Evolutionary conservation across 768 basidiomycete genomes (phyloP).

Genomic region (Naematelia aurantialba): DNA sequence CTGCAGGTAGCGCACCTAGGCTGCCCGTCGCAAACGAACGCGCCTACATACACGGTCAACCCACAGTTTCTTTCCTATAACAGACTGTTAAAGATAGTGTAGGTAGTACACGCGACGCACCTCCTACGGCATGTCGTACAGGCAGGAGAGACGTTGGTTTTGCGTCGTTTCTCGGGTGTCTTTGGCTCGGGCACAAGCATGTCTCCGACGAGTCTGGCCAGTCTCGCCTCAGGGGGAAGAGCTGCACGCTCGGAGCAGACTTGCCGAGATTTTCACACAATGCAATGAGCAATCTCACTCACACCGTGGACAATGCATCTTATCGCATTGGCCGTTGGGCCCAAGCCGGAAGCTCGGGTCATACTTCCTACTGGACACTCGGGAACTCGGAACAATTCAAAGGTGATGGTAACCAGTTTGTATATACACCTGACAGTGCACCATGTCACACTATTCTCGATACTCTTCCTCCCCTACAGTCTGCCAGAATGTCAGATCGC

Average conservation of each 20-base stretch:
- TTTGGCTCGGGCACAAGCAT: neutral
- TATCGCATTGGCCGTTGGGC: too few relatives aligned
- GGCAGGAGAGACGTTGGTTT: slow-evolving; percentile 32
- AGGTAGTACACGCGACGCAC: slow-evolving; percentile 16
- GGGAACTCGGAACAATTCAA: neutral
- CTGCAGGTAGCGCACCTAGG: slow-evolving; percentile 41
- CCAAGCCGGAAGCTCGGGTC: too few relatives aligned
- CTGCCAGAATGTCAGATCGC: neutral
- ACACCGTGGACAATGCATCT: too few relatives aligned
- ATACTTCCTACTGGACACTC: neutral
- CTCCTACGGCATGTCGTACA: slow-evolving; percentile 34
- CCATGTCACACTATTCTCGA: too few relatives aligned
- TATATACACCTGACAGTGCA: too few relatives aligned
- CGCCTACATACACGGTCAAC: too few relatives aligned
- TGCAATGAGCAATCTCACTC: too few relatives aligned
- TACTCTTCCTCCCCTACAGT: neutral
- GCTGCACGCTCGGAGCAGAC: neutral
- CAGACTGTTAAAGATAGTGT: too few relatives aligned
- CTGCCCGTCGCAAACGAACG: slow-evolving; percentile 42
- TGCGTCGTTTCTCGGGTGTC: neutral
- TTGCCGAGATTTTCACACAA: too few relatives aligned
- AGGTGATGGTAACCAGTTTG: too few relatives aligned
- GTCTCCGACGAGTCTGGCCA: too few relatives aligned
- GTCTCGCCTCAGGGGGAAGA: neutral
- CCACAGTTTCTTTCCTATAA: too few relatives aligned